A percentile compares a stretch with the other conserved stretches of the same genome.
phyloP scores from a whole-genome alignment of 768 basidiomycete species.

The Tylopilus rubrobrunneus region DNA sequence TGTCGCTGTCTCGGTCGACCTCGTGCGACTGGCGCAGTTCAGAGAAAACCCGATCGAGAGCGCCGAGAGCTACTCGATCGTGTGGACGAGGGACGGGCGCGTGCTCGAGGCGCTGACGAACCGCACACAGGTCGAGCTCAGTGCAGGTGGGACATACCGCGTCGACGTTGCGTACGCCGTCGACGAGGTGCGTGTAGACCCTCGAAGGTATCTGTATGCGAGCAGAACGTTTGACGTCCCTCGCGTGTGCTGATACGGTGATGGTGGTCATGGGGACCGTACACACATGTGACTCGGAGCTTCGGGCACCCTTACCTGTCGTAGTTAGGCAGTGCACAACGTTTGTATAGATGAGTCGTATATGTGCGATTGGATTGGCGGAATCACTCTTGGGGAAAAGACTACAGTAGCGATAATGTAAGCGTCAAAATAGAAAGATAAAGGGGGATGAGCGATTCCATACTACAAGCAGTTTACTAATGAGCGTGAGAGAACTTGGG shows the following conservation, averaged over 20 bases:
- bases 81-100: slow-evolving; percentile 50
- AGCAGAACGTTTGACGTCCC: slow-evolving; percentile 15
- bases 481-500: slow-evolving; percentile 15
- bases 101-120: slow-evolving; percentile 46
- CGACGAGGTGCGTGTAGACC: slow-evolving; percentile 53
- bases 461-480: slow-evolving; percentile 27
- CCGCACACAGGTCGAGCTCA: slow-evolving; percentile 44
- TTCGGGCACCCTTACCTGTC: neutral
- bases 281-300: neutral
- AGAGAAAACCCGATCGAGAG: slow-evolving; percentile 27
- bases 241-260: neutral
- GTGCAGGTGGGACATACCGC: slow-evolving; percentile 38
- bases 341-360: slow-evolving; percentile 1
- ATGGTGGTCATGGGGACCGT: neutral
- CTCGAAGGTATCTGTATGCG: slow-evolving; percentile 30
- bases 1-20: slow-evolving; percentile 37
- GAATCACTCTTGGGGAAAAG: slow-evolving; percentile 6
- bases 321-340: neutral
- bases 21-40: slow-evolving; percentile 62
- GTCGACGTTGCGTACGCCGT: slow-evolving; percentile 50
- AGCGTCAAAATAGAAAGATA: slow-evolving; percentile 6
- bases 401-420: slow-evolving; percentile 26
- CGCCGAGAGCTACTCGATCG: slow-evolving; percentile 52
- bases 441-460: slow-evolving; percentile 14
- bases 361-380: slow-evolving; percentile 10